phyloP scores from a whole-genome alignment of 768 basidiomycete species.

The Ephemerocybe angulata region DNA sequence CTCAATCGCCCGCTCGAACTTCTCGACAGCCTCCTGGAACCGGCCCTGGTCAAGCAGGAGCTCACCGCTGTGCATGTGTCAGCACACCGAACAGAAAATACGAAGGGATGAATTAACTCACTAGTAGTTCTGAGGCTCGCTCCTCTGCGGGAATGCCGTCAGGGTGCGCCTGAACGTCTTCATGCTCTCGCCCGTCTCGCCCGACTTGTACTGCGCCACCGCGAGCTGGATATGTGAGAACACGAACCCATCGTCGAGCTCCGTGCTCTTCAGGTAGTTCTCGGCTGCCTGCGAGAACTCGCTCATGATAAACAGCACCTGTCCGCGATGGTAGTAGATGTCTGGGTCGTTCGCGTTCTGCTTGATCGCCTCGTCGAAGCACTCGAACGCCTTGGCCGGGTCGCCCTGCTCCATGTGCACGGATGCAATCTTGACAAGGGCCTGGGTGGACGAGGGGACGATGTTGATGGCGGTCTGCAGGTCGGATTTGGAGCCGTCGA shows the following conservation, averaged over 20 bases:
- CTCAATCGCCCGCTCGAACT: conserved; percentile 90
- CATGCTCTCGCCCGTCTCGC: conserved; percentile 76
- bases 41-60: conserved; percentile 88
- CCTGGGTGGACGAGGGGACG: conserved; percentile 71
- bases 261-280: conserved; percentile 89
- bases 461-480: conserved; percentile 72
- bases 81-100: not conserved
- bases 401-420: conserved; percentile 96
- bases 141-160: conserved; percentile 77
- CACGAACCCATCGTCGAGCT: conserved; percentile 83
- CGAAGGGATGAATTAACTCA: conserved; percentile 48
- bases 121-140: conserved; percentile 96
- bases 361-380: conserved; percentile 85
- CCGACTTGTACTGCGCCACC: conserved; percentile 93
- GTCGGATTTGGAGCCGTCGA: conserved; percentile 78
- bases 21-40: conserved; percentile 83
- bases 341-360: conserved; percentile 86
- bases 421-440: conserved; percentile 92
- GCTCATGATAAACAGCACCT: conserved; percentile 95
- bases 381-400: conserved; percentile 76
- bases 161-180: conserved; percentile 85
- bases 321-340: conserved; percentile 98
- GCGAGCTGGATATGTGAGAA: conserved; percentile 98
- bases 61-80: conserved; percentile 87
- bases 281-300: conserved; percentile 81